Percentiles rank a stretch among this genome's conserved stretches.
These are phyloP conservation scores for Biancaea sappan DNA, from an alignment of 306 rosid genomes.

Conservation along the genomic window DNA sequence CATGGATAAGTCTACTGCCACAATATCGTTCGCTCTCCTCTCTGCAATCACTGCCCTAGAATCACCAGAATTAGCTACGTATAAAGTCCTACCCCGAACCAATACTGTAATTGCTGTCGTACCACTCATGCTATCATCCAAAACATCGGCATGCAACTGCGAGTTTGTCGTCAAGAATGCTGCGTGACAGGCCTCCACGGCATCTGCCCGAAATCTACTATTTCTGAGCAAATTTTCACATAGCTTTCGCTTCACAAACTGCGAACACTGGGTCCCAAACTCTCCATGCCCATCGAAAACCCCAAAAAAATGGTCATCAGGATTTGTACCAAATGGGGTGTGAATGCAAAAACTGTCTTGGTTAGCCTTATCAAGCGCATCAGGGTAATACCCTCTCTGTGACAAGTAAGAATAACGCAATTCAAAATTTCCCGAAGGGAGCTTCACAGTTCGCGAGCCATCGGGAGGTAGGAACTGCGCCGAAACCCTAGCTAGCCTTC, in stretches of 20 bases:
- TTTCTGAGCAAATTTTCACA: constrained; percentile 90
- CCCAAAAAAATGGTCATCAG: constrained; percentile 87
- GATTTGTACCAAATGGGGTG: constrained; percentile 78
- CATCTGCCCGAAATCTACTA: constrained; percentile 57
- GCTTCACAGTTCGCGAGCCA: constrained; percentile 67
- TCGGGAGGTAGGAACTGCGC: constrained; percentile 91
- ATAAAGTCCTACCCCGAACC: constrained; percentile 79
- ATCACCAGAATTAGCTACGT: constrained; percentile 90
- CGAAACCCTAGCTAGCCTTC: constrained; percentile 90
- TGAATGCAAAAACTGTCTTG: constrained; percentile 97
- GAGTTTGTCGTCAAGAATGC: constrained; percentile 72
- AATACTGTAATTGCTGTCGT: constrained; percentile 87
- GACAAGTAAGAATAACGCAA: constrained; percentile 76
- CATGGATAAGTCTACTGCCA: constrained; percentile 88
- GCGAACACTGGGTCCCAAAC: constrained; percentile 88
- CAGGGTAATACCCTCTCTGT: constrained; percentile 94
- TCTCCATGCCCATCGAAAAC: constrained; percentile 98
- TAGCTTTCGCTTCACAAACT: constrained; percentile 73
- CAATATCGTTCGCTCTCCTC: constrained; percentile 72
- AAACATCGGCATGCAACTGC: constrained; percentile 66
- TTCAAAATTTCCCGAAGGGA: constrained; percentile 66
- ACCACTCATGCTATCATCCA: constrained; percentile 97
- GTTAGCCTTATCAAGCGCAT: constrained; percentile 95
- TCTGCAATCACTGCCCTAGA: constrained; percentile 93
- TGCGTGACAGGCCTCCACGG: constrained; percentile 82